A percentile compares a stretch with the other conserved stretches of the same genome.
These are phyloP conservation scores for Furcasterigmium furcatum DNA, from an alignment of 2,329 filamentous ascomycete genomes.

Conservation along the genomic window DNA sequence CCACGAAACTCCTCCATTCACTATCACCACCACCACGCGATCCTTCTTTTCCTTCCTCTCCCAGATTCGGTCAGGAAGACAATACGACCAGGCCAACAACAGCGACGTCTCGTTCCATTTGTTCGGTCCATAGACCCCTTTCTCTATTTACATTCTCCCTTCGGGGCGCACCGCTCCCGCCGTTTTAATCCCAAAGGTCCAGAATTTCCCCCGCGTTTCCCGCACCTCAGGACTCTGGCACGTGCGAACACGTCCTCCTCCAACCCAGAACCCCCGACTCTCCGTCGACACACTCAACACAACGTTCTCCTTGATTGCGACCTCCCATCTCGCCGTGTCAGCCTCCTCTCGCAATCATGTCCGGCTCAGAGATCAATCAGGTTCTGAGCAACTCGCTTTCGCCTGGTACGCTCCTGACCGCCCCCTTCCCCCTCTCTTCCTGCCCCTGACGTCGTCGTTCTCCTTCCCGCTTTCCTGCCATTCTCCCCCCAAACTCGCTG, in stretches of 20 bases:
- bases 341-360: conserved; percentile 60
- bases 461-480: conserved; percentile 1
- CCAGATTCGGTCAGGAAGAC: conserved; percentile 9
- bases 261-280: background rate
- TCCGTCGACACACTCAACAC: too few species aligned
- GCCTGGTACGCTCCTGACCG: conserved; percentile 63
- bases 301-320: too few species aligned
- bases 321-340: too few species aligned
- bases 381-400: conserved; percentile 97
- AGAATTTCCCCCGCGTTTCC: conserved; percentile 6
- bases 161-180: background rate
- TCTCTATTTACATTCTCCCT: background rate
- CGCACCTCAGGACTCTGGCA: conserved; percentile 6
- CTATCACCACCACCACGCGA: conserved; percentile 1
- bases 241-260: conserved; percentile 5
- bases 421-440: conserved; percentile 3
- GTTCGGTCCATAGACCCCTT: background rate
- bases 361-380: conserved; percentile 90
- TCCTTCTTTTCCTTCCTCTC: conserved; percentile 18
- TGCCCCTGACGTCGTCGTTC: conserved; percentile 8
- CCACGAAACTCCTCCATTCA: background rate
- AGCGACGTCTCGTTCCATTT: conserved; percentile 2
- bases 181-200: background rate
- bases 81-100: conserved; percentile 5
- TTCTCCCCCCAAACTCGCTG: conserved; percentile 6